A percentile compares a stretch with the other conserved stretches of the same genome.
Evolutionary conservation across 257 asterid genomes (phyloP).

Genomic region (Penstemon newberryi): DNA sequence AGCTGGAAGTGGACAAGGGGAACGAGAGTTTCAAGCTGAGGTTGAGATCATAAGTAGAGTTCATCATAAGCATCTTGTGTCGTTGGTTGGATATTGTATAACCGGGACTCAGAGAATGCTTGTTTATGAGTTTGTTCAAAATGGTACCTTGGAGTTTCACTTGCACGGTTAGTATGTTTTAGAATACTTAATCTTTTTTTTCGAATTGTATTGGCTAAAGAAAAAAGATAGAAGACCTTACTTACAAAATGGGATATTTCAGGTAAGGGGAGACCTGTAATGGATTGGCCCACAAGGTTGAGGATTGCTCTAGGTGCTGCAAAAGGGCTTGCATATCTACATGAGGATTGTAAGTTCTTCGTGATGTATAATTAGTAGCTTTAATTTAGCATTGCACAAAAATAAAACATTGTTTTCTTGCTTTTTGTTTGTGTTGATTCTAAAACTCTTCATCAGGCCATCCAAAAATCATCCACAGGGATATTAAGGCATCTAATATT

Average conservation of each 20-base stretch:
- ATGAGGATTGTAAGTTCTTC: conserved; percentile 54
- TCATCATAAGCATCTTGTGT: conserved; percentile 92
- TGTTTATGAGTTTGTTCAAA: conserved; percentile 84
- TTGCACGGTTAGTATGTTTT: conserved; percentile 58
- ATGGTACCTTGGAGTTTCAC: conserved; percentile 75
- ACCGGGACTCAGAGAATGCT: conserved; percentile 72
- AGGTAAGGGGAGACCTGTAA: conserved; percentile 55
- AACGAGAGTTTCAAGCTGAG: conserved; percentile 91
- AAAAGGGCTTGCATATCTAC: conserved; percentile 61
- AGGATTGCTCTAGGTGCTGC: conserved; percentile 64
- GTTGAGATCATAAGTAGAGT: conserved; percentile 95
- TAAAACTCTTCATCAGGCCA: conserved; percentile 51
- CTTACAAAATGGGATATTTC: conserved; percentile 9
- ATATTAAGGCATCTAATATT: conserved; percentile 88
- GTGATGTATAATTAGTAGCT: neutral
- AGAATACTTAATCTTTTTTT: too few species aligned
- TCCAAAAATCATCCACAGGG: conserved; percentile 92
- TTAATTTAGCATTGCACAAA: neutral
- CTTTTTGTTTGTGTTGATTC: neutral
- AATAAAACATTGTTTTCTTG: neutral
- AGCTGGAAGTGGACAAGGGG: conserved; percentile 98
- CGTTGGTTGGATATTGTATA: conserved; percentile 93
- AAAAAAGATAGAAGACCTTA: too few species aligned
- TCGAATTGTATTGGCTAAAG: too few species aligned
- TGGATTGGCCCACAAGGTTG: conserved; percentile 54